Base-by-base conservation (phyloP, 139 green algal species). In the Coccomyxa sp. region DNA sequence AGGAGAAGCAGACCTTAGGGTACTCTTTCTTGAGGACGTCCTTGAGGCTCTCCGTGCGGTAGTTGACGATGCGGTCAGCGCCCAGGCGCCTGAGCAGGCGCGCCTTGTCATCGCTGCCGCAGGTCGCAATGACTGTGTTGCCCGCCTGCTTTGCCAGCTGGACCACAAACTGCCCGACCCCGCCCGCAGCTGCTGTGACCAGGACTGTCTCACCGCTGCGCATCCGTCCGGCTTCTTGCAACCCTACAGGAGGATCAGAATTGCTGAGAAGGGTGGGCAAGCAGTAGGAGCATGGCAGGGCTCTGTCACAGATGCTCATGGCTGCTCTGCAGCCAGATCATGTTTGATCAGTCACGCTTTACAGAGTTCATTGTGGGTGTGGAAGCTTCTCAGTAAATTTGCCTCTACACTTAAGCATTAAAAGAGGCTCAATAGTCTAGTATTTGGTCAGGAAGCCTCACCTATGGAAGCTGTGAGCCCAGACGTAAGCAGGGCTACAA, bases 81-180 rank as follows among this genome's bases (percentile, higher is more conserved):
- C 95, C 95, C 68, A 99, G 85, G 4, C 75, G 55, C 80, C 79
- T 79, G 69, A 98, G 86, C 84, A 97, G 73, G 7, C 37, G 58
- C 16, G 86, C 91, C 87, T 99, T 99, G 41, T 86, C 86, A 24
- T 71, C 58, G 12, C 83, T 82, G 37, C 94, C 89, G 81, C 93
- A 97, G 31, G 94, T 98, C 36, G 88, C 95, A 29, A 99, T 83
- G 50, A 99, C 95, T 22, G 83, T 80, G 86, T 90, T 93, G 22
- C 95, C 95, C 10, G 88, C 87, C 10, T 91, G 71, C 87, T 95
- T 94, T 27, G 92, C 93, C 71, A 99, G 88, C 90, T 98, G 95
- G 41, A 98, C 94, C 14, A 90, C 94, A 86, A 99, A 97, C 83
- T 98, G 95, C 14, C 94, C 94, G 0, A 93, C 97, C 35, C 95